These are phyloP conservation scores for Misopates orontium DNA, from an alignment of 257 asterid species.

Conservation along the genomic window DNA sequence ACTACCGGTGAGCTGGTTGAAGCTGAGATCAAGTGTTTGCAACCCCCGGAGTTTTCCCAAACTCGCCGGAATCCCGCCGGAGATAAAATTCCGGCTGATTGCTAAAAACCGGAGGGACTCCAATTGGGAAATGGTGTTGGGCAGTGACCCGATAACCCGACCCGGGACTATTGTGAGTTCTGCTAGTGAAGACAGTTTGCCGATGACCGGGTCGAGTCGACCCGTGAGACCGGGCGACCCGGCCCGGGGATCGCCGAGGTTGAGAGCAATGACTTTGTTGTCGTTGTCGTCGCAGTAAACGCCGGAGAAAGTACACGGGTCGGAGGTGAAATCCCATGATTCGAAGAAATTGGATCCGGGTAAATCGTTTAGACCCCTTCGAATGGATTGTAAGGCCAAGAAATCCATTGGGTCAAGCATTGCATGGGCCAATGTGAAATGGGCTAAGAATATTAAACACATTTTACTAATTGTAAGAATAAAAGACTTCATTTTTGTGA, in stretches of 20 bases:
- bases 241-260: slow-evolving; percentile 91
- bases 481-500: too few species aligned
- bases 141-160: slow-evolving; percentile 63
- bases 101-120: slow-evolving; percentile 61
- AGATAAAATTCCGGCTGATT: slow-evolving; percentile 62
- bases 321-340: slow-evolving; percentile 94
- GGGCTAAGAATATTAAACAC: too few species aligned
- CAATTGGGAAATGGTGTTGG: slow-evolving; percentile 57
- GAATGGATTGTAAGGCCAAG: slow-evolving; percentile 76
- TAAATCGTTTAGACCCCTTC: slow-evolving; percentile 61
- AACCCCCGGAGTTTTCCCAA: slow-evolving; percentile 59
- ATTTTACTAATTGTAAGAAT: too few species aligned
- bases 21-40: slow-evolving; percentile 78
- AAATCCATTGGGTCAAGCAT: slow-evolving; percentile 83
- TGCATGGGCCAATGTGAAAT: slow-evolving; percentile 36
- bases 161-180: slow-evolving; percentile 92
- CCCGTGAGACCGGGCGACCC: slow-evolving; percentile 79
- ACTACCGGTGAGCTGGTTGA: slow-evolving; percentile 58
- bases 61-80: slow-evolving; percentile 68
- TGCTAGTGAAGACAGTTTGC: slow-evolving; percentile 66
- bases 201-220: slow-evolving; percentile 70
- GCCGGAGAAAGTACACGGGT: slow-evolving; percentile 84
- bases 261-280: slow-evolving; percentile 68
- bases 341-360: slow-evolving; percentile 78
- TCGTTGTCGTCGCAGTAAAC: slow-evolving; percentile 70